Evolutionary conservation across 2,329 filamentous ascomycete species (phyloP), one percentile per base, ranked within the genome.

Genomic region (Cladosporium halotolerans): DNA sequence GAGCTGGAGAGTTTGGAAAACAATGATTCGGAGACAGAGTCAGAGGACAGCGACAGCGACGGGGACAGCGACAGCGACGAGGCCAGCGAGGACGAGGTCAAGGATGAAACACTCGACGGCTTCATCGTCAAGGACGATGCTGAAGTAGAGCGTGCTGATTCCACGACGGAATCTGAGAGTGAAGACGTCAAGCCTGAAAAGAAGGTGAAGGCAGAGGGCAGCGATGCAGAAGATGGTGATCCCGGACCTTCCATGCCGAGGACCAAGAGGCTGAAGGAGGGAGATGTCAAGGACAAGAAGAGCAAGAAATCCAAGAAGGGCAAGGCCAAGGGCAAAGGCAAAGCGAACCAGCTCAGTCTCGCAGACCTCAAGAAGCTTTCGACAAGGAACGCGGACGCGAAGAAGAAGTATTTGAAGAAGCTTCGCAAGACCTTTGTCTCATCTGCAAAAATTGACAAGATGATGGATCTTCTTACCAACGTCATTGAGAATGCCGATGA

Each of bases 361-460:
- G 81, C 82, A 0, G 75, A 84, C 54, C 76, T 93, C 13, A 88
- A 89, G 59, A 80, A 82, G 53, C 79, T 86, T 23, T 84, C 82
- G 0, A 73, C 74, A 45, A 81, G 79, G 57, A 92, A 82, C 68
- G 77, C 76, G 28, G 77, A 76, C 10, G 82, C 85, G 3, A 86
- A 84, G 62, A 78, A 76, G 56, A 81, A 79, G 59, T 96, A 93
- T 68, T 78, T 90, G 62, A 74, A 73, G 33, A 85, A 83, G 48
- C 75, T 93, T 6, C 77, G 78, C 19, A 82, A 85, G 65, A 72
- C 81, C 28, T 96, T 83, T 80, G 72, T 85, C 54, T 78, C 86
- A 2, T 93, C 87, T 16, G 82, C 87, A 28, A 93, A 92, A 69
- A 83, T 89, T 31, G 79, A 82, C 18, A 84, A 85, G 65, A 81